Conservation (phyloP, 2,329 filamentous ascomycete genomes). For the Fusarium pseudocircinatum region DNA sequence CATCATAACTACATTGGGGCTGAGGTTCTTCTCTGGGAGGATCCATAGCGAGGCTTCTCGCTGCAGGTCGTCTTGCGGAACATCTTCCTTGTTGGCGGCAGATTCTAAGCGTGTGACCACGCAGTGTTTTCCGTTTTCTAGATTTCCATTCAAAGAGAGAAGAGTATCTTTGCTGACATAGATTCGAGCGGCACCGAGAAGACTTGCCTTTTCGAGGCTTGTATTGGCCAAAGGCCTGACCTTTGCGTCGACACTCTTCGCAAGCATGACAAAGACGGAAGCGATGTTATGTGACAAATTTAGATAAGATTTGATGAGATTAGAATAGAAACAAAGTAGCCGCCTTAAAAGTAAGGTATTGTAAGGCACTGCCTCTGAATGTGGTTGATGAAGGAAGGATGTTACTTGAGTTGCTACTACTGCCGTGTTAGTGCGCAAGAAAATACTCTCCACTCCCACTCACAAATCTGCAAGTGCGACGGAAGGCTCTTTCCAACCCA, state of each 20-base stretch:
- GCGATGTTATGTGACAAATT: background rate
- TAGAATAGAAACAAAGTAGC: too few relatives aligned
- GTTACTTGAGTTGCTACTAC: background rate
- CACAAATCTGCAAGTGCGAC: background rate
- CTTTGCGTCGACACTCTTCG: conserved; percentile 52
- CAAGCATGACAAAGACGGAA: conserved; percentile 41
- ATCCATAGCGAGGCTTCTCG: conserved; percentile 62
- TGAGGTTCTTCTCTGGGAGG: conserved; percentile 67
- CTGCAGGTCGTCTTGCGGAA: conserved; percentile 21
- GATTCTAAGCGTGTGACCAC: conserved; percentile 49
- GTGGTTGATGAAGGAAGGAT: background rate
- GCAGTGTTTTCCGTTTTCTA: conserved; percentile 56
- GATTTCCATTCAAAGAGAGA: conserved; percentile 54
- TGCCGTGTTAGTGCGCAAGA: background rate
- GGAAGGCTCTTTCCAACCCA: background rate
- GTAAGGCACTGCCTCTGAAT: background rate
- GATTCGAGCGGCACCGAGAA: conserved; percentile 56
- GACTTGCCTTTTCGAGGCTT: conserved; percentile 54
- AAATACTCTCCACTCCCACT: background rate
- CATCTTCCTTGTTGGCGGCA: conserved; percentile 11
- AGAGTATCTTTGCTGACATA: conserved; percentile 60
- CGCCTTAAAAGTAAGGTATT: background rate
- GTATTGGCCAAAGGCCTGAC: conserved; percentile 55
- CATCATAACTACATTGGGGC: conserved; percentile 75
- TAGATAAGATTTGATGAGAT: background rate